Conservation (phyloP, 2,329 filamentous ascomycete genomes). For the Triangularia setosa region DNA sequence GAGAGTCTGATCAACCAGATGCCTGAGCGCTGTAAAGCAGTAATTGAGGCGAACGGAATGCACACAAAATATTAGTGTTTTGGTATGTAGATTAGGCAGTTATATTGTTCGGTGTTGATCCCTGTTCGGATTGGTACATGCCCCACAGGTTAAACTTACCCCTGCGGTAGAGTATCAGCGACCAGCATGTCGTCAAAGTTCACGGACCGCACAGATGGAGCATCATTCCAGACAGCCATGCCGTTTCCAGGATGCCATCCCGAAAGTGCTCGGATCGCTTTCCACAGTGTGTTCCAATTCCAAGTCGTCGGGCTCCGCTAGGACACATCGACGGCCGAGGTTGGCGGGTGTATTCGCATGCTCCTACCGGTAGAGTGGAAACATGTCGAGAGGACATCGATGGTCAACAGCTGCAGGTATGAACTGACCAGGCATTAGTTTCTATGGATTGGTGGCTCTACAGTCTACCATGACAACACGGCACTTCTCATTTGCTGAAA, state of each 20-base stretch:
- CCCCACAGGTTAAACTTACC: too few species aligned
- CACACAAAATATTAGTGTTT: not conserved
- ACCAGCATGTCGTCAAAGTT: too few species aligned
- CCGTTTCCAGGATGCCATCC: too few species aligned
- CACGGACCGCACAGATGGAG: not conserved
- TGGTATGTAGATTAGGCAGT: not conserved
- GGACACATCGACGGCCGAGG: not conserved
- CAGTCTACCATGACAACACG: not conserved
- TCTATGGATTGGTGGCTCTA: too few species aligned
- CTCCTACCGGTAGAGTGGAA: too few species aligned
- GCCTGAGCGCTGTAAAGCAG: not conserved
- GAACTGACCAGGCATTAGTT: too few species aligned
- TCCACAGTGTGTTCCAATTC: not conserved
- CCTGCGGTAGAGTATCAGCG: not conserved
- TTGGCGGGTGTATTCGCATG: not conserved
- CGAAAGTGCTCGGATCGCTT: too few species aligned
- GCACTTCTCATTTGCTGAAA: not conserved
- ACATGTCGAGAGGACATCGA: not conserved
- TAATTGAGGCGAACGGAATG: not conserved
- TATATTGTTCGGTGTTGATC: too few species aligned
- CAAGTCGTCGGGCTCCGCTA: not conserved
- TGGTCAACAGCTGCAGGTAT: not conserved
- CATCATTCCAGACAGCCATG: too few species aligned
- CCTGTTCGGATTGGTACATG: too few species aligned
- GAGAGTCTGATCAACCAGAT: not conserved